These are phyloP conservation scores for Eragrostis nindensis DNA, from an alignment of 176 grass and related monocot species.

Conservation along the genomic window DNA sequence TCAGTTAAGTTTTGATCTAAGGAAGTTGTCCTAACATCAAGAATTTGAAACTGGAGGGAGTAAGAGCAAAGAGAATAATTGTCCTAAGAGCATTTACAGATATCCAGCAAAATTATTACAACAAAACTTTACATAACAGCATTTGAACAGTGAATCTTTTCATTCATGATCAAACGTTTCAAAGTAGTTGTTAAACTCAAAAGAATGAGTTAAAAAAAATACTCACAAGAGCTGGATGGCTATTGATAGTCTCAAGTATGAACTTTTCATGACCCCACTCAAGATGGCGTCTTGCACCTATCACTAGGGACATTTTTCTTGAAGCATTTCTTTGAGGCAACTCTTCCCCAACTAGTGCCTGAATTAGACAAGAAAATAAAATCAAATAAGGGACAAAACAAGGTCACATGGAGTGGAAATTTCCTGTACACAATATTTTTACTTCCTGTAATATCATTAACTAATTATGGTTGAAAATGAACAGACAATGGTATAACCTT, in stretches of 20 bases:
- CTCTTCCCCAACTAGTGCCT: slow-evolving; percentile 93
- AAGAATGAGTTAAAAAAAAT: slow-evolving; percentile 24
- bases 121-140: slow-evolving; percentile 28
- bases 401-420: not conserved
- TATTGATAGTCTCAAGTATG: slow-evolving; percentile 90
- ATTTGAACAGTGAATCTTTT: slow-evolving; percentile 1
- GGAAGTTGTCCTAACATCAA: not conserved
- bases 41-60: not conserved
- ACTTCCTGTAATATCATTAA: not conserved
- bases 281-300: slow-evolving; percentile 85
- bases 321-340: slow-evolving; percentile 58
- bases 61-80: slow-evolving; percentile 8
- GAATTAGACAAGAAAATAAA: slow-evolving; percentile 42
- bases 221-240: slow-evolving; percentile 76
- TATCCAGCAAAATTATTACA: slow-evolving; percentile 30
- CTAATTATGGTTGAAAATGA: not conserved
- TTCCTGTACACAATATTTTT: not conserved
- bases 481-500: too few relatives aligned
- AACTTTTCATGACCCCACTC: slow-evolving; percentile 99
- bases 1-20: not conserved
- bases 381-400: slow-evolving; percentile 33
- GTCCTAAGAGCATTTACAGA: not conserved
- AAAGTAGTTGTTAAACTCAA: slow-evolving; percentile 28
- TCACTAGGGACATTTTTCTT: slow-evolving; percentile 83
- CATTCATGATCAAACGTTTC: too few relatives aligned